Conservation (phyloP, 441 rosid genomes). For the Brassica balearica region DNA sequence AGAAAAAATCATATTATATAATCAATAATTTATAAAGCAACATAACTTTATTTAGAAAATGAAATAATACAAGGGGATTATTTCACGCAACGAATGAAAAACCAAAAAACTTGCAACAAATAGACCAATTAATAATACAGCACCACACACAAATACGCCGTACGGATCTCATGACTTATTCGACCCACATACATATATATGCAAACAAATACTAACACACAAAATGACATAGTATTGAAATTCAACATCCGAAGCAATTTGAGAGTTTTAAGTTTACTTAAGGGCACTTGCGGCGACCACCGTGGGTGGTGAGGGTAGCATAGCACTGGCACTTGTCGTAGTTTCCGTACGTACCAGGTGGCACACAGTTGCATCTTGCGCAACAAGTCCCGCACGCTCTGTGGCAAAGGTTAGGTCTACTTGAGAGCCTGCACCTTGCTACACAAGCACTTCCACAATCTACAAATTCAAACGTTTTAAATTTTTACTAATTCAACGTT, state of each 20-base stretch:
- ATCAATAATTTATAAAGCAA: conserved; percentile 8
- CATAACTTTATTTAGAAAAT: conserved; percentile 17
- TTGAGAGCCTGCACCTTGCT: conserved; percentile 55
- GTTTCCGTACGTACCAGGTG: conserved; percentile 74
- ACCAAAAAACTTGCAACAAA: conserved; percentile 15
- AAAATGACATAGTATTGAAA: conserved; percentile 10
- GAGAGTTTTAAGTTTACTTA: conserved; percentile 25
- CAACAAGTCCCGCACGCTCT: conserved; percentile 77
- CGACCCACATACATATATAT: conserved; percentile 20
- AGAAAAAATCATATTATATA: neutral
- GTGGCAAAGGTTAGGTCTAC: conserved; percentile 55
- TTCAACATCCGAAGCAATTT: neutral
- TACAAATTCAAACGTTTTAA: conserved; percentile 9
- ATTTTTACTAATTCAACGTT: neutral
- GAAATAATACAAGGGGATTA: conserved; percentile 28
- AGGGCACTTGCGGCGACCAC: conserved; percentile 64
- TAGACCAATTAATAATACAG: conserved; percentile 27
- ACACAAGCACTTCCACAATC: conserved; percentile 58
- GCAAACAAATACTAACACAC: conserved; percentile 23
- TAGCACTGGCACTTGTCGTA: conserved; percentile 65
- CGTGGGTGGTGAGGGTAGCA: conserved; percentile 65
- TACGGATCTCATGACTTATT: conserved; percentile 31
- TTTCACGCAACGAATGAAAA: conserved; percentile 8
- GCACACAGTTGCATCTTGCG: conserved; percentile 66
- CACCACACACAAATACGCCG: conserved; percentile 23